Base-by-base conservation (phyloP, 768 basidiomycete species). In the Hebeloma cylindrosporum region DNA sequence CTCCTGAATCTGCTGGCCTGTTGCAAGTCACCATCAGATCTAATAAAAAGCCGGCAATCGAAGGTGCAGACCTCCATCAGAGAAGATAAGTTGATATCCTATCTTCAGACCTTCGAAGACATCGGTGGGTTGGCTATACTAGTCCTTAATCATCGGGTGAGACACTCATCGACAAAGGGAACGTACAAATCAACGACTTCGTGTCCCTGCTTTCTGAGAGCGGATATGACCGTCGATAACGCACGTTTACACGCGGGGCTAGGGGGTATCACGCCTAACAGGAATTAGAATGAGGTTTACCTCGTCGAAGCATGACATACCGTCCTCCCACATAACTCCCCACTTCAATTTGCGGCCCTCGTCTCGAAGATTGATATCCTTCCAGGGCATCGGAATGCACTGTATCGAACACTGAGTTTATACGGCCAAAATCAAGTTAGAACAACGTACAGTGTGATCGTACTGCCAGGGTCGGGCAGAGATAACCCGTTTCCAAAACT, bases 401-500 rank as follows among this genome's bases (percentile, higher is more conserved):
- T 79, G 42, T 6, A 22, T 31, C 23, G 14, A 48, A 18, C 13
- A 43, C 18, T 27, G 28, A 40, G 33, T n/a, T 26, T 16, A 30
- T 4, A n/a, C 14, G 14, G 28, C 29, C 21, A 18, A 18, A 30
- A 2, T 22, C 7, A 39, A 26, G 9, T 20, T 5, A 36, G 29
- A 34, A 23, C 7, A 14, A 50, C 69, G 41, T 50, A 77, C 77
- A 2, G 73, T 75, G 45, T 79, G 75, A 56, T 87, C 85, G 48
- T 85, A 85, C 11, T 72, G 68, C 82, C 83, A 86, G 11, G 85
- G 82, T 43, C 75, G 74, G 61, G 78, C 78, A 33, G 65, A 65
- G 16, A 85, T 69, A 6, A 86, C 68, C 10, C 79, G 70, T 51
- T 76, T 77, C 80, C 80, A 85, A 60, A 85, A 80, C 42, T 81